Evolutionary conservation across 2,329 filamentous ascomycete species (phyloP), one percentile per base, ranked within the genome.

Genomic region (Zymoseptoria pseudotritici): DNA sequence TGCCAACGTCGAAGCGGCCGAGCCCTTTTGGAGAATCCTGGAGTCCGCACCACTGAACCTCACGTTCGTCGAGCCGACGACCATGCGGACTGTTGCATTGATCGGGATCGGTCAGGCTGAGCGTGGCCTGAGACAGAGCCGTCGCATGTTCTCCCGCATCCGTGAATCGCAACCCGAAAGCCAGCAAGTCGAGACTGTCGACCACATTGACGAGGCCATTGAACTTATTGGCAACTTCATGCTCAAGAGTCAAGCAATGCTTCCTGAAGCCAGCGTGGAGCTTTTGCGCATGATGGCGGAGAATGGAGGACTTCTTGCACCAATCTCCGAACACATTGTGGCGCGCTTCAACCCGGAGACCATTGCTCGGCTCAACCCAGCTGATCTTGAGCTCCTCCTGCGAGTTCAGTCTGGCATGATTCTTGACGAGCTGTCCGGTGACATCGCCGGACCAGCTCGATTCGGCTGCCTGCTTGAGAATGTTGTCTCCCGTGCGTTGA

Each of bases 61-160:
- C 56, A 81, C 85, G 36, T 87, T 95, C 74, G 88, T 96, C 63
- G 91, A 96, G 77, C 89, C 91, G 22, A 88, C 91, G 11, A 85
- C 90, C 59, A 96, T 97, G 91, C 96, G 93, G 70, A 86, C 89
- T 13, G 85, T 96, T 59, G 90, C 91, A 54, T 80, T 97, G 74
- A 88, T 97, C 71, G 89, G 90, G 57, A 90, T 89, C 63, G 91
- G 91, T 50, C 87, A 91, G 69, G 83, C 92, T 54, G 85, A 87
- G n/a, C 90, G 93, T 70, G 94, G 88, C 55, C 76, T 97, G 60
- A 79, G 82, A 11, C 86, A 94, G 72, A 87, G 89, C 9, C 89
- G 94, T 67, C 80, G 86, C 70, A 95, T 96, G 90, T 96, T 97
- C 74, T 80, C 87, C 71, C 86, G 89, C 62, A 91, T 97, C 67